These are phyloP conservation scores for Linnemannia elongata DNA, from an alignment of 192 early-diverging fungal species.

Conservation along the genomic window DNA sequence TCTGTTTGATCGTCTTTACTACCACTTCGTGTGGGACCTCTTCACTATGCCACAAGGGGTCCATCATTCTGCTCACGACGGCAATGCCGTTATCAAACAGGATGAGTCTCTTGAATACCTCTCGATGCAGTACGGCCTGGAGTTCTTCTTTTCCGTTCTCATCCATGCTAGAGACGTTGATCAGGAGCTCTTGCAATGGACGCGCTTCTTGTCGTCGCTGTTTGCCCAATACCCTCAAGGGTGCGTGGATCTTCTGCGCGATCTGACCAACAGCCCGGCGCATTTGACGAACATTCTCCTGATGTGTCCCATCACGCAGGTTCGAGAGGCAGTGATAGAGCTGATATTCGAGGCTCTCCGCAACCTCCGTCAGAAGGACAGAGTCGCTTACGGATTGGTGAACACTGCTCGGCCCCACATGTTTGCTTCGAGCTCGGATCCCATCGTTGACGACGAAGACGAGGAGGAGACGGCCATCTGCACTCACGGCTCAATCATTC, in stretches of 20 bases:
- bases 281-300: constrained; percentile 47
- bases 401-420: not conserved
- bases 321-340: constrained; percentile 58
- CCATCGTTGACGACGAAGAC: not conserved
- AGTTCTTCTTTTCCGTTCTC: constrained; percentile 56
- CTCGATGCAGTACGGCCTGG: constrained; percentile 47
- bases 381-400: constrained; percentile 41
- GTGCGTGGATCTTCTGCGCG: constrained; percentile 52
- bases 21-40: constrained; percentile 56
- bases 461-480: constrained; percentile 14
- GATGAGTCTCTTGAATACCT: constrained; percentile 25
- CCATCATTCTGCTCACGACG: not conserved
- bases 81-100: not conserved
- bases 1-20: constrained; percentile 60
- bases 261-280: constrained; percentile 21
- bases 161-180: constrained; percentile 57
- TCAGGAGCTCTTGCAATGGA: constrained; percentile 54
- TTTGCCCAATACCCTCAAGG: constrained; percentile 39
- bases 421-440: not conserved
- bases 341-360: constrained; percentile 51
- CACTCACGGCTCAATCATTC: constrained; percentile 26
- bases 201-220: constrained; percentile 50
- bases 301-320: constrained; percentile 56
- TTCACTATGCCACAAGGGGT: constrained; percentile 18
- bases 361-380: constrained; percentile 44